A percentile compares a stretch with the other conserved stretches of the same genome.
Evolutionary conservation across 169 alveolate genomes (phyloP).

Genomic region (Eimeria acervulina): DNA sequence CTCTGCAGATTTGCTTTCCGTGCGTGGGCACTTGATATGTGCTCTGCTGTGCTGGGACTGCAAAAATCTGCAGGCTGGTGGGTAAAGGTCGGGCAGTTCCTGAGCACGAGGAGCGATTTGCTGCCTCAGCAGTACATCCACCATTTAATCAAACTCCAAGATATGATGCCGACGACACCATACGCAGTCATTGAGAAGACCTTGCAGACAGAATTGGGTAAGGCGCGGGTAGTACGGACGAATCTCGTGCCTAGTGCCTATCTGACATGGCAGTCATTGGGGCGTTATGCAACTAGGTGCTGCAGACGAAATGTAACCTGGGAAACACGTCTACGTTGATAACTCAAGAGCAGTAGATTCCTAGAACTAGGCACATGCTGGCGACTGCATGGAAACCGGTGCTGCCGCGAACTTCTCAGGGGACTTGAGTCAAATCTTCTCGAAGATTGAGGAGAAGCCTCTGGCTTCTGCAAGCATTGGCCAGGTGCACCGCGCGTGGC

Average conservation of each 20-base stretch:
- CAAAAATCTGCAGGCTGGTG: slow-evolving; percentile 92
- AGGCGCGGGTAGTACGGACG: not conserved
- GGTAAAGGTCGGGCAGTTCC: slow-evolving; percentile 96
- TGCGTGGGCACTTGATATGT: not conserved
- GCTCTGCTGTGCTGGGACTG: slow-evolving; percentile 20
- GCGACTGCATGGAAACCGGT: not conserved
- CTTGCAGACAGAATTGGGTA: slow-evolving; percentile 91
- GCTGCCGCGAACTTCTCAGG: slow-evolving; percentile 50
- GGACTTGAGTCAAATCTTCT: slow-evolving; percentile 60
- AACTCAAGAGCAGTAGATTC: not conserved
- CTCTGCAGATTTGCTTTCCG: not conserved
- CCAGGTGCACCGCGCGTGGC: slow-evolving; percentile 87
- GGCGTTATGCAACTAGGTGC: not conserved
- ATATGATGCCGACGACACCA: slow-evolving; percentile 92
- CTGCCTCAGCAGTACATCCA: slow-evolving; percentile 93
- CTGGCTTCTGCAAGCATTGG: slow-evolving; percentile 89
- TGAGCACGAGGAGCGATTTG: slow-evolving; percentile 94
- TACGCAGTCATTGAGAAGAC: slow-evolving; percentile 87
- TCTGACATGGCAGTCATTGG: no score
- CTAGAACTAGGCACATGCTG: not conserved
- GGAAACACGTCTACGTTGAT: not conserved
- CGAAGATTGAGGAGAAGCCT: slow-evolving; percentile 83
- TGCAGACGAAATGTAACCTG: not conserved
- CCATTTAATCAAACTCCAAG: slow-evolving; percentile 93
- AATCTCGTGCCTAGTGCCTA: not conserved